A percentile compares a stretch with the other conserved stretches of the same genome.
Conservation (phyloP, 441 rosid species). For the Adansonia gregorii region DNA sequence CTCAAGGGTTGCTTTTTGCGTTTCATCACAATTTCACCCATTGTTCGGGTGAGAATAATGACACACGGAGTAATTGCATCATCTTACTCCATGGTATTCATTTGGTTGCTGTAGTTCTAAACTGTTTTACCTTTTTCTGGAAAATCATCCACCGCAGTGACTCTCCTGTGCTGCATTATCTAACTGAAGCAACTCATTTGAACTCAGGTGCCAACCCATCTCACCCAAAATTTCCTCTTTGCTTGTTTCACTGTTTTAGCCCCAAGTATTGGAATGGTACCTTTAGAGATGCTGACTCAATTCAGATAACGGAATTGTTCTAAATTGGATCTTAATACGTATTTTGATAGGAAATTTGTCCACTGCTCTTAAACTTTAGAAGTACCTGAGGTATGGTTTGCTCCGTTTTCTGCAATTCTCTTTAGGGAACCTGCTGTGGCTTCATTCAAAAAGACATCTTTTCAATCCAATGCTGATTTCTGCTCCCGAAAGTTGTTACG, state of each 20-base stretch:
- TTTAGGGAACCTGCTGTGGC: neutral
- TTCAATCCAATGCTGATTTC: no score
- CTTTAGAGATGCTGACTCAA: conserved; percentile 63
- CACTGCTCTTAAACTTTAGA: neutral
- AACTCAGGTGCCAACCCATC: conserved; percentile 70
- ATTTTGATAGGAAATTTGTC: neutral
- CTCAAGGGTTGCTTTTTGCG: no score
- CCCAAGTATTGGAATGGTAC: conserved; percentile 84
- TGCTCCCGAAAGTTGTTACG: no score
- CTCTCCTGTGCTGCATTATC: conserved; percentile 63
- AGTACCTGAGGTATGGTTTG: conserved; percentile 73
- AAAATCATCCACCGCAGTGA: conserved; percentile 76
- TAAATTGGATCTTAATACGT: neutral
- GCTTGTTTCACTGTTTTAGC: conserved; percentile 64
- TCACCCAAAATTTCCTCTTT: conserved; percentile 85
- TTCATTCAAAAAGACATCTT: no score
- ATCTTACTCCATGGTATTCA: no score
- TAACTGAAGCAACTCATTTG: conserved; percentile 67
- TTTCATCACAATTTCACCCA: no score
- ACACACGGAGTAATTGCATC: no score
- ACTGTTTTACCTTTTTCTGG: conserved; percentile 61
- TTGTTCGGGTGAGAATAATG: no score
- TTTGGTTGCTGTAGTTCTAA: no score
- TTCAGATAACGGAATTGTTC: neutral
- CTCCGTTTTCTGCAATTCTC: conserved; percentile 59